Evolutionary conservation across 1,139 yeast genomes (phyloP).

Genomic region (Suhomyces terraborum): DNA sequence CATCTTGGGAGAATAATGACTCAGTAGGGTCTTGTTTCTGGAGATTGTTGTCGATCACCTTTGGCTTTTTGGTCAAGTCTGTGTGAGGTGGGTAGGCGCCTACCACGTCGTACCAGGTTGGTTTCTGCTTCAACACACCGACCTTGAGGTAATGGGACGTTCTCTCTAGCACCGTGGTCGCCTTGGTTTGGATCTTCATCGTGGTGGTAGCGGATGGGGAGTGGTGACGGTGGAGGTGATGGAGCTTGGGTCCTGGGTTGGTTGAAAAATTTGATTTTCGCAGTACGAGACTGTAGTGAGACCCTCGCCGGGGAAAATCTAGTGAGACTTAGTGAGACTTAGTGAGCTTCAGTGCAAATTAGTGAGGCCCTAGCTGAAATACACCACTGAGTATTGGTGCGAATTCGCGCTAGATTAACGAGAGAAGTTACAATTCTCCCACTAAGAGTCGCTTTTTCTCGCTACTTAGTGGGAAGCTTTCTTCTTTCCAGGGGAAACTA

Average conservation of each 20-base stretch:
- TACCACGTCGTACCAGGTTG: slow-evolving; percentile 86
- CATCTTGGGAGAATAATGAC: slow-evolving; percentile 26
- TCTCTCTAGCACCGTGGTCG: slow-evolving; percentile 71
- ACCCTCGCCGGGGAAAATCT: no score
- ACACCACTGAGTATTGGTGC: no score
- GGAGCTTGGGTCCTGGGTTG: slow-evolving; percentile 1
- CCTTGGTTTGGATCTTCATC: slow-evolving; percentile 71
- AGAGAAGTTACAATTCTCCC: no score
- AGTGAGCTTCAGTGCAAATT: no score
- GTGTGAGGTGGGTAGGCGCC: slow-evolving; percentile 77
- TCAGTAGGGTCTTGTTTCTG: slow-evolving; percentile 31
- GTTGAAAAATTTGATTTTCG: slow-evolving; percentile 10
- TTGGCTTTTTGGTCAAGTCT: slow-evolving; percentile 55
- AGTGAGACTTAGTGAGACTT: no score
- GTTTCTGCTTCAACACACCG: slow-evolving; percentile 66
- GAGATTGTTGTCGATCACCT: slow-evolving; percentile 29
- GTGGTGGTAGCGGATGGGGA: slow-evolving; percentile 7
- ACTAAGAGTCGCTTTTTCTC: no score
- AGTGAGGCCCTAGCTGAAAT: no score
- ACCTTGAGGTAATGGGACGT: slow-evolving; percentile 70
- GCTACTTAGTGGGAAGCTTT: no score
- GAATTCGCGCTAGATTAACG: no score
- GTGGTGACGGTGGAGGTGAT: slow-evolving; percentile 6
- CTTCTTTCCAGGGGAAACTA: no score
- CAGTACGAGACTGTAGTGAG: no score